Percentiles rank a stretch among this genome's conserved stretches.
Evolutionary conservation across 176 grass and related monocot species (phyloP).

Genomic region (Cenchrus americanus): DNA sequence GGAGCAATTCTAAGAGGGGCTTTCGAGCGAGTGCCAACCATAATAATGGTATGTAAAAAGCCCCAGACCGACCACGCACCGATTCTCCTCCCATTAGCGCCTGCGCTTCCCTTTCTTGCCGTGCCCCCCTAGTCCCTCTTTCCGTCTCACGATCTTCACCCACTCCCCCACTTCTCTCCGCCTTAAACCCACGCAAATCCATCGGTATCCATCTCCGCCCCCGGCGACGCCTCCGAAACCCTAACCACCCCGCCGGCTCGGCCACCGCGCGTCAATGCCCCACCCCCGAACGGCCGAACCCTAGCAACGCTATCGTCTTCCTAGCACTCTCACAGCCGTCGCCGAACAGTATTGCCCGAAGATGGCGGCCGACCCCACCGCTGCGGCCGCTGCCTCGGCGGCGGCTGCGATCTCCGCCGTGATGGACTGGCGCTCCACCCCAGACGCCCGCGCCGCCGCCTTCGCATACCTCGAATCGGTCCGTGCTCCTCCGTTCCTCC

Average conservation of each 20-base stretch:
- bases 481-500: conserved; percentile 14
- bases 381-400: conserved; percentile 49
- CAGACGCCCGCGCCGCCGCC: conserved; percentile 72
- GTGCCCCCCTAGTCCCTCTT: conserved; percentile 33
- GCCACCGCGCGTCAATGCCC: conserved; percentile 36
- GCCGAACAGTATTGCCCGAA: background rate
- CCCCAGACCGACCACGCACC: conserved; percentile 21
- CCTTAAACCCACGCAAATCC: conserved; percentile 48
- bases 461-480: conserved; percentile 93
- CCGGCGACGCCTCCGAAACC: conserved; percentile 40
- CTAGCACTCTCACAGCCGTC: conserved; percentile 7
- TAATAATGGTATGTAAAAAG: too few relatives aligned
- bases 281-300: conserved; percentile 28
- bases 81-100: background rate
- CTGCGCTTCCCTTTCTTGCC: conserved; percentile 29
- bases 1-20: too few relatives aligned
- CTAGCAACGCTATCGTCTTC: background rate
- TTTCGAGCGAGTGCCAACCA: too few relatives aligned
- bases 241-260: conserved; percentile 31
- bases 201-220: conserved; percentile 22
- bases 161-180: background rate
- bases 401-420: conserved; percentile 78
- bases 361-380: conserved; percentile 66
- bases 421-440: conserved; percentile 86
- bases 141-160: conserved; percentile 16